Percentiles rank a stretch among this genome's conserved stretches.
These are phyloP conservation scores for Rhytidiadelphus loreus DNA, from an alignment of 225 moss, liverwort and hornwort genomes.

Conservation along the genomic window DNA sequence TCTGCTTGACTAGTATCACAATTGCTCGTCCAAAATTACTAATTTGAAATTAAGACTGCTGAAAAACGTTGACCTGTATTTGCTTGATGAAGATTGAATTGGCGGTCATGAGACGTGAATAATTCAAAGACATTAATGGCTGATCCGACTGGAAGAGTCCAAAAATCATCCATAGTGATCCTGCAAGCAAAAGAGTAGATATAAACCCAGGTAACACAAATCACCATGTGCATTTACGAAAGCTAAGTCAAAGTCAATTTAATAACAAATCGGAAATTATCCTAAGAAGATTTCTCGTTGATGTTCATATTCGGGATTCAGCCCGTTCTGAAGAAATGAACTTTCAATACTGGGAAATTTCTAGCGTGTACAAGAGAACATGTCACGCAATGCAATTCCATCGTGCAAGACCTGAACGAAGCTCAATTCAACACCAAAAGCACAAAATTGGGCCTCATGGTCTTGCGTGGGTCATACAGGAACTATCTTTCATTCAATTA, in stretches of 20 bases:
- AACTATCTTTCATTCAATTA: neutral
- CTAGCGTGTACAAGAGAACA: neutral
- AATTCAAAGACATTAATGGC: conserved; percentile 21
- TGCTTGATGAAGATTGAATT: conserved; percentile 29
- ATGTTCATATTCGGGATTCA: neutral
- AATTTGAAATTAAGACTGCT: neutral
- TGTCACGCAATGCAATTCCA: neutral
- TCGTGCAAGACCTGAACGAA: neutral
- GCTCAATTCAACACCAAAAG: neutral
- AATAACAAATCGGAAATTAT: neutral
- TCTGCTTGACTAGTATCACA: neutral
- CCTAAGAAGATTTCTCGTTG: neutral
- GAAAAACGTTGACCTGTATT: conserved; percentile 11
- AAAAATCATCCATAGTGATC: conserved; percentile 29
- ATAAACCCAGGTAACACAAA: neutral
- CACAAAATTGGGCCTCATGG: neutral
- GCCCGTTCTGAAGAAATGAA: neutral
- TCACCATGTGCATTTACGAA: neutral
- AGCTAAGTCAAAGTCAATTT: neutral
- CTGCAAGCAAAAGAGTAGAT: neutral
- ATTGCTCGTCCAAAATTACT: neutral
- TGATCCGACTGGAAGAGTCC: conserved; percentile 31
- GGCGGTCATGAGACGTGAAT: conserved; percentile 23
- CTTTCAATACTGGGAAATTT: neutral
- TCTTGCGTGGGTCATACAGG: neutral